Conservation (phyloP, 805 yeast species). For the Candida michaelii region DNA sequence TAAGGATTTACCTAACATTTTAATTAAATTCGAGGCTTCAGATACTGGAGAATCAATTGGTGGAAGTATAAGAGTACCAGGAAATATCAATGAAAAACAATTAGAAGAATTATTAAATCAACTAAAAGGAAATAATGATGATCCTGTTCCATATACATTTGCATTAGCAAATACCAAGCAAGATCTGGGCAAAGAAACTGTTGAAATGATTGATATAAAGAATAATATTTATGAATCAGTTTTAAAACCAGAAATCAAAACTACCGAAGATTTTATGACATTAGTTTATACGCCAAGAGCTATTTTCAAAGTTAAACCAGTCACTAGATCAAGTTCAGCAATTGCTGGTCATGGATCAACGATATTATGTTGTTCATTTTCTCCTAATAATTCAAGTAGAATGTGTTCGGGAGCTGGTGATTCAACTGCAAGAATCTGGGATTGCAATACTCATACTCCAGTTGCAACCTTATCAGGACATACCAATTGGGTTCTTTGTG, state of each 20-base stretch:
- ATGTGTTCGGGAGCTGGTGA: constrained; percentile 98
- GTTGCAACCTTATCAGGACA: constrained; percentile 79
- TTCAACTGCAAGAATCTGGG: constrained; percentile 95
- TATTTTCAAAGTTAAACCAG: constrained; percentile 86
- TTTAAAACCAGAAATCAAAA: constrained; percentile 79
- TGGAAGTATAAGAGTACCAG: constrained; percentile 87
- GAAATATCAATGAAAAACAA: constrained; percentile 79
- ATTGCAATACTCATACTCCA: constrained; percentile 92
- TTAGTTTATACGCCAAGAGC: constrained; percentile 93
- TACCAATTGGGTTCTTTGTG: constrained; percentile 90
- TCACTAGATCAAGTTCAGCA: constrained; percentile 87
- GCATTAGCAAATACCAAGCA: constrained; percentile 54
- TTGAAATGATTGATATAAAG: constrained; percentile 64
- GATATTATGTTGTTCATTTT: constrained; percentile 86
- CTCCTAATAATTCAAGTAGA: constrained; percentile 81
- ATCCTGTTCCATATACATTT: constrained; percentile 88
- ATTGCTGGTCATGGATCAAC: constrained; percentile 96
- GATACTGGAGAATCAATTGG: constrained; percentile 89
- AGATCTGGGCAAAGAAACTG: constrained; percentile 26
- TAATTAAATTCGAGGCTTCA: constrained; percentile 86
- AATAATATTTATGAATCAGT: constrained; percentile 78
- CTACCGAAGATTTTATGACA: constrained; percentile 92
- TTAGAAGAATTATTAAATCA: constrained; percentile 85
- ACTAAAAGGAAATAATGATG: constrained; percentile 66
- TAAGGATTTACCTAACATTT: constrained; percentile 77